Evolutionary conservation across 306 rosid genomes (phyloP), one percentile per base, ranked within the genome.

Genomic region (Inga oerstediana): DNA sequence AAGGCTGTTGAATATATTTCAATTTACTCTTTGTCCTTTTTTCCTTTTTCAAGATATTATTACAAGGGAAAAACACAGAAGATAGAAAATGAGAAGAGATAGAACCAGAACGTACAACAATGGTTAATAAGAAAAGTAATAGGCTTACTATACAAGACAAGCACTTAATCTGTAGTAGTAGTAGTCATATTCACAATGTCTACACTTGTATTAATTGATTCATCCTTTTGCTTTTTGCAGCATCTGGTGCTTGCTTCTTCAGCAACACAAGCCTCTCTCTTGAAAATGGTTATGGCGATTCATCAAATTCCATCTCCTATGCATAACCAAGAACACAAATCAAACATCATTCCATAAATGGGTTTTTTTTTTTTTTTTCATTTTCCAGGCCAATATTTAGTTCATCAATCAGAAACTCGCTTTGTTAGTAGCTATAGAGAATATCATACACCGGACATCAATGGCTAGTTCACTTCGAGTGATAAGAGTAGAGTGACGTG

Each of bases 241-340:
- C 80, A 58, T 79, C 86, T 73, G 66, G 76, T 54, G 91, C 85
- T 85, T 76, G 82, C 88, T 84, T 90, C 91, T 66, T 91, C 93
- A 65, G 85, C 88, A 83, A 91, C 84, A n/a, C 49, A 67, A 76
- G 81, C 85, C 54, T 9, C 49, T 49, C 89, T 82, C 79, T 54
- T 70, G 41, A 74, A 79, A 89, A 84, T 79, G 88, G 68, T 89
- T 84, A 90, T 6, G 97, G 80, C 80, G 95, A 86, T 86, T 95
- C 98, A 87, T 95, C 92, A 84, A 93, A 95, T 78, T 85, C 93
- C 98, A 93, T 92, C 85, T 87, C 98, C 98, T 93, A 88, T 2
- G 72, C 34, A 78, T 73, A 51, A 64, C 20, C 87, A 76, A 39
- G 66, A 59, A 39, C 61, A 61, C 85, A 77, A 51, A 85, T 19